A percentile compares a stretch with the other conserved stretches of the same genome.
Evolutionary conservation across 768 basidiomycete species (phyloP).

Genomic region (Asterophora lycoperdoides): DNA sequence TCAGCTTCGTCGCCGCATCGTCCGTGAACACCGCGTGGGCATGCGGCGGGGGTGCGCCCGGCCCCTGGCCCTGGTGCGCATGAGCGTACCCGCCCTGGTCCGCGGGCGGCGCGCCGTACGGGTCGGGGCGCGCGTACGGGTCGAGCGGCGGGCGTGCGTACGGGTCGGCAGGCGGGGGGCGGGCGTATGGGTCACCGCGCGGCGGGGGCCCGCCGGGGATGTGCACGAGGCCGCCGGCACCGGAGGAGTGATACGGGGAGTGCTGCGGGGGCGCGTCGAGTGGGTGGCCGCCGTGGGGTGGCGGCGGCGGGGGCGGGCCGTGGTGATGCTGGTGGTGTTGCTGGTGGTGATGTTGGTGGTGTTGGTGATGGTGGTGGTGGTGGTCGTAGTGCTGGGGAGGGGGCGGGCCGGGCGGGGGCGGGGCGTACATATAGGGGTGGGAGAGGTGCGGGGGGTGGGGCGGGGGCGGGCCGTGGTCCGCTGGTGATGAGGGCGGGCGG

Average conservation of each 20-base stretch:
- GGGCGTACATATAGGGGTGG: constrained; percentile 7
- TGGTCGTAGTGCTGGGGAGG: constrained; percentile 23
- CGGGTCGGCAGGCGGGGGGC: constrained; percentile 7
- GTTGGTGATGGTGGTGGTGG: constrained; percentile 11
- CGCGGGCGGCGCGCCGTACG: too few relatives aligned
- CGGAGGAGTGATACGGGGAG: constrained; percentile 13
- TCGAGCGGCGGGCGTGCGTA: too few relatives aligned
- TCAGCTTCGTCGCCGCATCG: constrained; percentile 77
- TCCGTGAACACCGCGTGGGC: constrained; percentile 49
- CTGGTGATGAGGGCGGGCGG: constrained; percentile 22
- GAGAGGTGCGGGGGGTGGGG: neutral
- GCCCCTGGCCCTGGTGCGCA: too few relatives aligned
- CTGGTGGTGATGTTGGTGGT: constrained; percentile 24
- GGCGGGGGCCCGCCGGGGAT: constrained; percentile 15
- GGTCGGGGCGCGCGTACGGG: too few relatives aligned
- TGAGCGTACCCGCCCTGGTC: too few relatives aligned
- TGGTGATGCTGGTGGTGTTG: constrained; percentile 22
- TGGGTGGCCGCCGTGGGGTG: constrained; percentile 24
- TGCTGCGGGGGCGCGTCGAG: constrained; percentile 13
- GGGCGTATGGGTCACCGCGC: constrained; percentile 18
- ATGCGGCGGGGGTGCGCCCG: constrained; percentile 30
- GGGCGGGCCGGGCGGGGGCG: neutral
- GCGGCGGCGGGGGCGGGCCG: neutral
- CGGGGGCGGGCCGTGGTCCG: constrained; percentile 21
- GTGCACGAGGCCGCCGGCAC: neutral